Evolutionary conservation across 768 basidiomycete species (phyloP).

Genomic region (Hydnomerulius pinastri): DNA sequence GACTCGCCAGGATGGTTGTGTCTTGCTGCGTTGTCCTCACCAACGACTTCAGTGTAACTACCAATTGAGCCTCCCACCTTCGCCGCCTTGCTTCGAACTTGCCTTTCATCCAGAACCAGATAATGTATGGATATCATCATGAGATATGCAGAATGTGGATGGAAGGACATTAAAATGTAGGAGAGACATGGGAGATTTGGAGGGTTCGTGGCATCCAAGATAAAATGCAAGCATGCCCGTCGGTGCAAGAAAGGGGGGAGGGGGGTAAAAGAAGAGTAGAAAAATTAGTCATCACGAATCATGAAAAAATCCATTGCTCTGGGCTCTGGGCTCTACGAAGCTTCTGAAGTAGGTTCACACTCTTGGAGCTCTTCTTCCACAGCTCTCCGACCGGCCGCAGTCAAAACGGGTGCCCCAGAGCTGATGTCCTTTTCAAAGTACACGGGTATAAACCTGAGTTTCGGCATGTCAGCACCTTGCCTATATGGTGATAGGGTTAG

Average conservation of each 20-base stretch:
- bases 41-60: too few relatives aligned
- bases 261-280: background rate
- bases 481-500: background rate
- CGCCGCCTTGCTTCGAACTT: too few relatives aligned
- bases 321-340: slow-evolving; percentile 10
- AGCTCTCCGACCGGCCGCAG: slow-evolving; percentile 66
- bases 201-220: background rate
- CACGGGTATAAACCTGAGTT: slow-evolving; percentile 61
- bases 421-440: slow-evolving; percentile 76
- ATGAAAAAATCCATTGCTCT: slow-evolving; percentile 4
- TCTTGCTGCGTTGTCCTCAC: too few relatives aligned
- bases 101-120: slow-evolving; percentile 13
- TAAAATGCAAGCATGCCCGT: slow-evolving; percentile 1
- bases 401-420: slow-evolving; percentile 68
- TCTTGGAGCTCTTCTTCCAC: slow-evolving; percentile 68
- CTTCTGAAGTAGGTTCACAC: slow-evolving; percentile 6
- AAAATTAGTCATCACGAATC: slow-evolving; percentile 11
- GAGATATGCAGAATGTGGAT: slow-evolving; percentile 13
- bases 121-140: slow-evolving; percentile 32
- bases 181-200: background rate
- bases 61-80: too few relatives aligned
- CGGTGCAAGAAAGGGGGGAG: background rate
- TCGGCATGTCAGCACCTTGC: background rate
- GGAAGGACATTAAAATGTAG: background rate
- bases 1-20: too few relatives aligned